phyloP scores from a whole-genome alignment of 2,329 filamentous ascomycete species.

The Alternaria sp. region DNA sequence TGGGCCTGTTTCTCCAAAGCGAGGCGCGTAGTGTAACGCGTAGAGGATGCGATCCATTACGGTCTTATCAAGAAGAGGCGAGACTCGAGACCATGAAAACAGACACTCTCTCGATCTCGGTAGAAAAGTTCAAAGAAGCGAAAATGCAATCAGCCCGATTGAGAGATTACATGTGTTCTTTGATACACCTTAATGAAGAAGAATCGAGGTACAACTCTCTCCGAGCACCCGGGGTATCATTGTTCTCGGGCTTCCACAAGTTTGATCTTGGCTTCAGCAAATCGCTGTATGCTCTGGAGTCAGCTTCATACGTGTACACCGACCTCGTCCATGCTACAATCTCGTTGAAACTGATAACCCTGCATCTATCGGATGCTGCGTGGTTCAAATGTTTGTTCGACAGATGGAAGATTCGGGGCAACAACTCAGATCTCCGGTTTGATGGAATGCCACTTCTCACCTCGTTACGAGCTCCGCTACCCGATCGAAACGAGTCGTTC shows the following conservation, averaged over 20 bases:
- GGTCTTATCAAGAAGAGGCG: neutral
- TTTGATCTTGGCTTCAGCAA: neutral
- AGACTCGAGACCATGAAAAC: neutral
- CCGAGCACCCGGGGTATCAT: neutral
- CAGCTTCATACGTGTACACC: neutral
- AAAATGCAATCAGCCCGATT: neutral
- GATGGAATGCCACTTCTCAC: neutral
- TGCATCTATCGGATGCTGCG: neutral
- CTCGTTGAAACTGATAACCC: neutral
- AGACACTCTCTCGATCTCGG: neutral
- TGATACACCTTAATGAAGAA: neutral
- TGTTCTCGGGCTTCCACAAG: neutral
- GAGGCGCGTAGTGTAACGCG: neutral
- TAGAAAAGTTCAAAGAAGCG: neutral
- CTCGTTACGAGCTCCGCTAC: neutral
- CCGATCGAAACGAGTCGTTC: neutral
- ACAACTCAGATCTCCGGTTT: neutral
- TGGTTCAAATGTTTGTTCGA: neutral
- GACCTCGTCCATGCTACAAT: neutral
- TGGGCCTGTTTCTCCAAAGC: neutral
- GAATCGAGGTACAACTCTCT: neutral
- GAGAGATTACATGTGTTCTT: neutral
- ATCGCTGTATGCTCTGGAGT: neutral
- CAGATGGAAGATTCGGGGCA: neutral
- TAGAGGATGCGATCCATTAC: neutral